Conservation (phyloP, 1,284 basidiomycete species). For the Apiotrichum akiyoshidainum region DNA sequence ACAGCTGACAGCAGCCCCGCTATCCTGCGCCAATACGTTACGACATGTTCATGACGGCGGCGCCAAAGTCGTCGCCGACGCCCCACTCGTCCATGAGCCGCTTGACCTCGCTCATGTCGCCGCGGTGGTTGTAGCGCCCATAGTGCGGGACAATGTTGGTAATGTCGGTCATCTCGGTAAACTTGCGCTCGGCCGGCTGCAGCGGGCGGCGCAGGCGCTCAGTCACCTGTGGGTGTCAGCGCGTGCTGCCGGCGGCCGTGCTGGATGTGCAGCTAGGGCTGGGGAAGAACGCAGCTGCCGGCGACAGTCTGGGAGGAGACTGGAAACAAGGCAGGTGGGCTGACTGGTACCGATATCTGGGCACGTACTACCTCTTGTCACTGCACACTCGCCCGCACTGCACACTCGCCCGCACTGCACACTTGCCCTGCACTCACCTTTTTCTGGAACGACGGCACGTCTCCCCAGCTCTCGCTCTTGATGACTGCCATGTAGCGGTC, state of each 20-base stretch:
- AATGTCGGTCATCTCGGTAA: constrained; percentile 50
- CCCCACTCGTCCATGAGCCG: constrained; percentile 49
- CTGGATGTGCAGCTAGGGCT: no score
- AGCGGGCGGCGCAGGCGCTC: constrained; percentile 49
- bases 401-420: no score
- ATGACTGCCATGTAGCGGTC: constrained; percentile 52
- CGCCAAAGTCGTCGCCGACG: constrained; percentile 50
- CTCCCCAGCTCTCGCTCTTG: constrained; percentile 52
- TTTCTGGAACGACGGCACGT: constrained; percentile 53
- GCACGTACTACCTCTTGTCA: neutral
- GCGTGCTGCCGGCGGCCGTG: no score
- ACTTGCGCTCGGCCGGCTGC: constrained; percentile 31
- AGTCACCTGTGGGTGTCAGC: constrained; percentile 38
- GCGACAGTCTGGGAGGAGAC: no score
- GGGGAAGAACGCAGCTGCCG: no score
- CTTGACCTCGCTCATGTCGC: constrained; percentile 52
- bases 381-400: neutral
- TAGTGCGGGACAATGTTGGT: constrained; percentile 47
- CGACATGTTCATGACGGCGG: constrained; percentile 38
- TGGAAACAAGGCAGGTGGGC: neutral
- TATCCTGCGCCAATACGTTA: no score
- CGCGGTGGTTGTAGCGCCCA: constrained; percentile 50
- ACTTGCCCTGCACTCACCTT: constrained; percentile 44
- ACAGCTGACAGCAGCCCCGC: no score
- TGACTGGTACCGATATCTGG: no score